Evolutionary conservation across 176 grass and related monocot species (phyloP).

Genomic region (Urochloa ruziziensis): DNA sequence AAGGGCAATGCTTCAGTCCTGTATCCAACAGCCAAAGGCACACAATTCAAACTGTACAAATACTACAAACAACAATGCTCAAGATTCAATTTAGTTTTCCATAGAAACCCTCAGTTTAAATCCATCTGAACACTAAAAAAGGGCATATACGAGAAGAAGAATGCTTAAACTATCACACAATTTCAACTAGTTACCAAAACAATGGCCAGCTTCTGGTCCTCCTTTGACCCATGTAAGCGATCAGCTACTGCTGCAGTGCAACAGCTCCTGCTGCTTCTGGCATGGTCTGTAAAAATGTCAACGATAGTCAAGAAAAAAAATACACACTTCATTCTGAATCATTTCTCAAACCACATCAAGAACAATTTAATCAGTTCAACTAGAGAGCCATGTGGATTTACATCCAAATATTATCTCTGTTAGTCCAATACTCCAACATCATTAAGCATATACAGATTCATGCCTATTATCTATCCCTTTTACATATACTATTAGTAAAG

Average conservation of each 20-base stretch:
- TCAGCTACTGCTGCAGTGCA: conserved; percentile 92
- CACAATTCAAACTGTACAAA: not conserved
- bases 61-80: not conserved
- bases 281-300: conserved; percentile 67
- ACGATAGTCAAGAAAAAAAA: conserved; percentile 35
- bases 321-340: conserved; percentile 11
- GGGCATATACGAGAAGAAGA: conserved; percentile 3
- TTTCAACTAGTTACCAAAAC: conserved; percentile 64
- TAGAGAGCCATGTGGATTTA: not conserved
- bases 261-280: conserved; percentile 97
- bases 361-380: not conserved
- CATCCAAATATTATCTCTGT: not conserved
- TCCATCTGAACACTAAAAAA: not conserved
- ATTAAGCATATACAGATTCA: not conserved
- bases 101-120: not conserved
- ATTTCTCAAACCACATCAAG: conserved; percentile 13
- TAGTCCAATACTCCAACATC: not conserved
- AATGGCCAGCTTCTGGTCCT: conserved; percentile 82
- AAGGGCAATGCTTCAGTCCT: not conserved
- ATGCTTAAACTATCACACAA: not conserved
- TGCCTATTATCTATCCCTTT: conserved; percentile 2
- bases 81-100: not conserved
- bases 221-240: conserved; percentile 87
- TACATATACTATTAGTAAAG: conserved; percentile 8
- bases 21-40: not conserved